These are phyloP conservation scores for Hura crepitans DNA, from an alignment of 441 rosid species.

Conservation along the genomic window DNA sequence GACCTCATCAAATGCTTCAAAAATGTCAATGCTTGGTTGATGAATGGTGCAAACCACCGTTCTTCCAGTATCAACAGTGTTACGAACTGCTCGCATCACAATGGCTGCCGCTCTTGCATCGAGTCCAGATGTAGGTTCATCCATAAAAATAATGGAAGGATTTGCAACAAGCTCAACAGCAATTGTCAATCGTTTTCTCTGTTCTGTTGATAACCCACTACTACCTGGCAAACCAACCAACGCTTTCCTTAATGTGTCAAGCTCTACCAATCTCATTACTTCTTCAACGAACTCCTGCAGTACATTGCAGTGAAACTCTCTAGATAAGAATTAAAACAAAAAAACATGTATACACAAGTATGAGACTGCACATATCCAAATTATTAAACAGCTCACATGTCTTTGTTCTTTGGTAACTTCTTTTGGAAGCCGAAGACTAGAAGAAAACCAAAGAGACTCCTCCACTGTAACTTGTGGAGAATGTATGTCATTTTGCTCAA, in stretches of 20 bases:
- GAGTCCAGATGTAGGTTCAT: conserved; percentile 97
- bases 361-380: neutral
- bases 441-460: conserved; percentile 90
- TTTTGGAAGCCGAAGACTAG: conserved; percentile 79
- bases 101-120: conserved; percentile 98
- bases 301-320: conserved; percentile 12
- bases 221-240: conserved; percentile 85
- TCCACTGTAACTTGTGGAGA: conserved; percentile 94
- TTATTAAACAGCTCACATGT: conserved; percentile 38
- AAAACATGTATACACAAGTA: neutral
- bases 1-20: conserved; percentile 96
- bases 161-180: conserved; percentile 97
- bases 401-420: conserved; percentile 62
- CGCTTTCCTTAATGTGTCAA: conserved; percentile 61
- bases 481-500: conserved; percentile 93
- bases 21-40: conserved; percentile 90
- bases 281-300: conserved; percentile 89
- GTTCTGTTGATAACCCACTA: conserved; percentile 86
- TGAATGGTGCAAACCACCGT: conserved; percentile 95
- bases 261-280: conserved; percentile 92
- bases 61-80: conserved; percentile 95
- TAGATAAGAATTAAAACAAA: conserved; percentile 5
- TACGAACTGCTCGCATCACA: conserved; percentile 94
- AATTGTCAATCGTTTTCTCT: conserved; percentile 85
- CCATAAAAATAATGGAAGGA: conserved; percentile 94